These are phyloP conservation scores for Cordyceps cateniannulata DNA, from an alignment of 2,329 filamentous ascomycete species.

Conservation along the genomic window DNA sequence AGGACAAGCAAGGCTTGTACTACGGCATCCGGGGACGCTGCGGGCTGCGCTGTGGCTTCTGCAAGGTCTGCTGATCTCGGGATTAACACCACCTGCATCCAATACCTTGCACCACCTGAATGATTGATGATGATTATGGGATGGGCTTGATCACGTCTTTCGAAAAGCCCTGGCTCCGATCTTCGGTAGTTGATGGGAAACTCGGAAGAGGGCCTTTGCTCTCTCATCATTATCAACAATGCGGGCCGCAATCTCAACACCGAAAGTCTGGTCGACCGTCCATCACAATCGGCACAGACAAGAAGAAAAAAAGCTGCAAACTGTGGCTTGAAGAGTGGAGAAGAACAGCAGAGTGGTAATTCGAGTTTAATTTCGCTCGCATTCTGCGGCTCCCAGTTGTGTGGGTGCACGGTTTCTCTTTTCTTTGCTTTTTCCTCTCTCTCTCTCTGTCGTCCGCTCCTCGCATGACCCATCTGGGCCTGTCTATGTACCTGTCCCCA, in stretches of 20 bases:
- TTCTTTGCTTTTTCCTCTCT: neutral
- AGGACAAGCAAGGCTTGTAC: neutral
- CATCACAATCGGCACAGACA: conserved; percentile 7
- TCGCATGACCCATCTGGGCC: neutral
- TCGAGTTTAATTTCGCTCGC: conserved; percentile 9
- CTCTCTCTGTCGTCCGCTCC: neutral
- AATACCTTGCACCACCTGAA: neutral
- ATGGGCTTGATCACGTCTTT: no score
- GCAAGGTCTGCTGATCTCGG: conserved; percentile 13
- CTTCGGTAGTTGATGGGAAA: conserved; percentile 5
- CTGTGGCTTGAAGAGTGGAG: conserved; percentile 11
- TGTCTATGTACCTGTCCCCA: neutral
- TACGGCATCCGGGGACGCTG: neutral
- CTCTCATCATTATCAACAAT: neutral
- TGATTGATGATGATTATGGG: neutral
- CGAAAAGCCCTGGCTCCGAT: neutral
- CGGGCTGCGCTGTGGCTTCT: conserved; percentile 9
- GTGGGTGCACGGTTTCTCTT: neutral
- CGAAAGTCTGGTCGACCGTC: neutral
- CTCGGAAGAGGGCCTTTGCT: neutral
- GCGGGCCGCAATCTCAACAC: conserved; percentile 12
- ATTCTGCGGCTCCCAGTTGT: neutral
- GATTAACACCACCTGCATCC: conserved; percentile 12
- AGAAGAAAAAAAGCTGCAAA: neutral
- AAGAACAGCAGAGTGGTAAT: neutral